Evolutionary conservation across 805 yeast genomes (phyloP), one percentile per base, ranked within the genome.

Genomic region (Wickerhamomyces silvicola): DNA sequence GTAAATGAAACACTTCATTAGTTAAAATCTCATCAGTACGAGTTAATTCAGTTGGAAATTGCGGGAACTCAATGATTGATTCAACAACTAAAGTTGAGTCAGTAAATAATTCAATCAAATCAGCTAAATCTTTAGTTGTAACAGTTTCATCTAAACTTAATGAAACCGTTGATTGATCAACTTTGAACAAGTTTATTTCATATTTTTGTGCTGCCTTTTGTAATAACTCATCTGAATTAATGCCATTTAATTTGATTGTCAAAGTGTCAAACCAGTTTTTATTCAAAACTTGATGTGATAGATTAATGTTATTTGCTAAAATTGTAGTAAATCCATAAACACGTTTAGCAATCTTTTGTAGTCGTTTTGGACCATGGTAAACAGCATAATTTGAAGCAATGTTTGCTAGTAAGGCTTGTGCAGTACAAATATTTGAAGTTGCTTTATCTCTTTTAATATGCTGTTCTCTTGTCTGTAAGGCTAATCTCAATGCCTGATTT

Each of bases 361-460:
- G 68, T 10, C 97, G 96, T 45, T 78, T 68, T 10, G 94, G 88
- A 23, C 98, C 98, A 53, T 92, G 98, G 62, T 88, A 92, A 19
- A 92, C 95, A 5, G 88, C 96, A 56, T 90, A 92, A 74, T 82
- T 86, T 17, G 97, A 87, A 15, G 97, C 79, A 65, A 92, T 86
- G 57, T 92, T 92, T 13, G 98, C 98, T 41, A 92, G 66, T 35
- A 92, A 68, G 16, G 97, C 97, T 66, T 92, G 98, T 7, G 98
- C 96, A 13, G 98, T 92, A 65, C 98, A 92, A 37, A 92, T 92
- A 57, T 92, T 92, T 19, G 96, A 86, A 13, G 98, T 92, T 11
- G 98, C 98, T 62, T 84, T 88, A 57, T 92, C 98, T 58, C 98
- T 76, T 59, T 88, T 84, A 54, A 92, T 92, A 59, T 92, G 98